Evolutionary conservation across 352 stramenopile genomes (phyloP).

Genomic region (Pythium guiyangense): DNA sequence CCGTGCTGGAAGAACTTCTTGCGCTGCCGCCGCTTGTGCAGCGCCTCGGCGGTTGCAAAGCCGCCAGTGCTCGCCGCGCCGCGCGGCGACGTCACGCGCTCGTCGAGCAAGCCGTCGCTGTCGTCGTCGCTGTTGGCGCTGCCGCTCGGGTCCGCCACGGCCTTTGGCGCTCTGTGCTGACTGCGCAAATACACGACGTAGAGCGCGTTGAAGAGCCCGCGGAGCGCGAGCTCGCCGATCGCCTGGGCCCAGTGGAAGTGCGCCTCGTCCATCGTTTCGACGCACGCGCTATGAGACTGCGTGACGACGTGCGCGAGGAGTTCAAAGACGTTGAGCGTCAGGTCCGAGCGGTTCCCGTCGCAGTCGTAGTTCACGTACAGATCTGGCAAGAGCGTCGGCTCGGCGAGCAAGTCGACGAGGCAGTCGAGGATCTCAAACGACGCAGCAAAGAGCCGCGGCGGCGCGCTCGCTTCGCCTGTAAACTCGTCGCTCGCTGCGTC

Average conservation of each 20-base stretch:
- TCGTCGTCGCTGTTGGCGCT: slow-evolving; percentile 19
- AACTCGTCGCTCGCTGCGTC: slow-evolving; percentile 63
- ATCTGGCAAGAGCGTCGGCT: slow-evolving; percentile 94
- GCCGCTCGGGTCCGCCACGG: slow-evolving; percentile 5
- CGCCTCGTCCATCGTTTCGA: slow-evolving; percentile 61
- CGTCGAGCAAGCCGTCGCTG: slow-evolving; percentile 27
- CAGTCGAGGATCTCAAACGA: slow-evolving; percentile 87
- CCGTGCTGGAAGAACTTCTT: slow-evolving; percentile 85
- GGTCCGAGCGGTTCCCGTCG: slow-evolving; percentile 92
- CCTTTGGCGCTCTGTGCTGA: slow-evolving; percentile 20
- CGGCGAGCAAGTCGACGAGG: slow-evolving; percentile 95
- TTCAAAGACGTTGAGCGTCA: slow-evolving; percentile 93
- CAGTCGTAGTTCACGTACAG: slow-evolving; percentile 99
- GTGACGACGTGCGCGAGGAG: slow-evolving; percentile 81
- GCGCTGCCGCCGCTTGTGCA: slow-evolving; percentile 62
- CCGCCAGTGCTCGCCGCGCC: background rate
- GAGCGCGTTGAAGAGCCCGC: slow-evolving; percentile 69
- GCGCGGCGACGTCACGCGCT: slow-evolving; percentile 12
- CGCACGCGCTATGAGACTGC: slow-evolving; percentile 61
- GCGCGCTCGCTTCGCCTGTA: slow-evolving; percentile 43
- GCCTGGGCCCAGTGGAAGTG: slow-evolving; percentile 71
- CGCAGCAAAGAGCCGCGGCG: slow-evolving; percentile 47
- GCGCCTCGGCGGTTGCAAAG: slow-evolving; percentile 38
- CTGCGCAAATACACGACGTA: slow-evolving; percentile 71
- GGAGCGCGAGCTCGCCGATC: slow-evolving; percentile 57